phyloP scores from a whole-genome alignment of 768 basidiomycete species.

The Obba rivulosa region DNA sequence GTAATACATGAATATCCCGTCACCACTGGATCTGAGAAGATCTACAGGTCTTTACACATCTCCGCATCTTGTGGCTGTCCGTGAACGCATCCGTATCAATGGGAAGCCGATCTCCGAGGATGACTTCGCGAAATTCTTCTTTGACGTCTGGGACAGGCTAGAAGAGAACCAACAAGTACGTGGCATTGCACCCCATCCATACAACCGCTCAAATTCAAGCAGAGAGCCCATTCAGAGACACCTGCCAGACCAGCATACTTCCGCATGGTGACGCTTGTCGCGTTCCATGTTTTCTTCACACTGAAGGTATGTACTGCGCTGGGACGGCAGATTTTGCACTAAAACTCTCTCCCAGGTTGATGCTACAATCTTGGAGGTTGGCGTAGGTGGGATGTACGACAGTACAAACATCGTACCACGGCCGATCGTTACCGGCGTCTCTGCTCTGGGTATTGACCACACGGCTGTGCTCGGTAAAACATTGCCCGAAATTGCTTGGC shows the following conservation, averaged over 20 bases:
- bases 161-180: slow-evolving; percentile 56
- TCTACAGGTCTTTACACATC: slow-evolving; percentile 87
- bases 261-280: slow-evolving; percentile 86
- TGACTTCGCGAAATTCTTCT: slow-evolving; percentile 87
- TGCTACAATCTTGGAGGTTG: slow-evolving; percentile 93
- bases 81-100: slow-evolving; percentile 93
- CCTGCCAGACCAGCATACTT: slow-evolving; percentile 88
- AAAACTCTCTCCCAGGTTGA: slow-evolving; percentile 47
- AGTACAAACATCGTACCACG: slow-evolving; percentile 93
- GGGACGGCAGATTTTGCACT: not conserved
- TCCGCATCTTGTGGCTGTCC: slow-evolving; percentile 91
- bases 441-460: slow-evolving; percentile 91
- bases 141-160: slow-evolving; percentile 90
- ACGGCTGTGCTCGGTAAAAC: slow-evolving; percentile 84
- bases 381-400: slow-evolving; percentile 90
- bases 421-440: slow-evolving; percentile 87
- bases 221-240: slow-evolving; percentile 48
- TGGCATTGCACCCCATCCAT: slow-evolving; percentile 5
- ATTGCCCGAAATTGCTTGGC: slow-evolving; percentile 83
- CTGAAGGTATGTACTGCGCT: slow-evolving; percentile 45
- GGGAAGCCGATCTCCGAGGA: slow-evolving; percentile 86
- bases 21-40: not conserved
- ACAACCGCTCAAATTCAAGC: slow-evolving; percentile 2
- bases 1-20: slow-evolving; percentile 12
- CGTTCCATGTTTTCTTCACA: slow-evolving; percentile 83